Evolutionary conservation across 78 protist species (phyloP), one percentile per base, ranked within the genome.

Genomic region (Trichosphaerium sp.): DNA sequence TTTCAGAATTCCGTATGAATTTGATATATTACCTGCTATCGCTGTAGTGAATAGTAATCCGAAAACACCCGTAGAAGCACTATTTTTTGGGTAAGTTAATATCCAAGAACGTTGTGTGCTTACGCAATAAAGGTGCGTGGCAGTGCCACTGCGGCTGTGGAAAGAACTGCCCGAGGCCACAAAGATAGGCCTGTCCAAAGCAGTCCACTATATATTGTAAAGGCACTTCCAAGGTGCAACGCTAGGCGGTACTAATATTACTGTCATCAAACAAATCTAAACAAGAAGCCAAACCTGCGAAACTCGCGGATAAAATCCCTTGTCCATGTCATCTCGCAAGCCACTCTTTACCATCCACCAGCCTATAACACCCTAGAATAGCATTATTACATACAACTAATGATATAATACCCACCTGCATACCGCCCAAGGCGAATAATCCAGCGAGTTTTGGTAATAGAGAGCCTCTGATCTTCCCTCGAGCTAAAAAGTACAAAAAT

Each of bases 271-370:
- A n/a, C n/a, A n/a, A n/a, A n/a, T n/a, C n/a, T n/a, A n/a, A n/a
- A n/a, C n/a, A n/a, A n/a, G n/a, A n/a, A n/a, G n/a, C 87, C 71
- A 28, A 92, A 94, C 29, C 85, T 63, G 37, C 90, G 90, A 4
- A 83, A 74, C 0, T 69, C 77, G 25, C 84, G 80, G 2, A 76
- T 61, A 11, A 71, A 32, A 49, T 1, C n/a, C 21, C 44, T 61
- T 18, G 4, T 21, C 0, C 26, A 25, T 21, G 31, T 40, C 49
- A 60, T 71, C 80, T 11, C 86, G 80, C 15, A 92, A 81, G 7
- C 97, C 97, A 4, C 75, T 49, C 76, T 73, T 82, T 29, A 92
- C 97, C 97, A 92, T 92, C 74, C 71, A 81, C 97, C 97, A 92
- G 2, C 97, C 97, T 5, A 92, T 8, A 11, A 79, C 69, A 15